A percentile compares a stretch with the other conserved stretches of the same genome.
Evolutionary conservation across 2,329 filamentous ascomycete species (phyloP).

Genomic region (Colletotrichum cordylinicola): DNA sequence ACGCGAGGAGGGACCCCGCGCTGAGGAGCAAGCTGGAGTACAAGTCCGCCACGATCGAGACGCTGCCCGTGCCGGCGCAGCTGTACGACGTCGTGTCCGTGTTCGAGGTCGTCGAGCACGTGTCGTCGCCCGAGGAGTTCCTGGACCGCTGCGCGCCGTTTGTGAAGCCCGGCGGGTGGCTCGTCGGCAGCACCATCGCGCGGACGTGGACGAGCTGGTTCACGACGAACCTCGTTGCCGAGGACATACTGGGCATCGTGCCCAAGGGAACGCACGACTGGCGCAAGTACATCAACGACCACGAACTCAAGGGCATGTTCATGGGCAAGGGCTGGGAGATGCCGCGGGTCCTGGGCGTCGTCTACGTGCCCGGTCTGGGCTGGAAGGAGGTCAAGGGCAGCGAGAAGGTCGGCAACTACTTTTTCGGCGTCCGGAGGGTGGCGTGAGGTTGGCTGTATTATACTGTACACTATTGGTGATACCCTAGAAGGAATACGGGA

Average conservation of each 20-base stretch:
- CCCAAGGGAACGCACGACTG: conserved; percentile 95
- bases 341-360: conserved; percentile 75
- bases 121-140: conserved; percentile 77
- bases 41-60: conserved; percentile 78
- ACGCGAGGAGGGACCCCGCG: conserved; percentile 76
- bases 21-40: conserved; percentile 73
- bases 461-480: conserved; percentile 13
- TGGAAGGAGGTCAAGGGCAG: conserved; percentile 85
- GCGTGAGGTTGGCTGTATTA: conserved; percentile 16
- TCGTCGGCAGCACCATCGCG: conserved; percentile 91
- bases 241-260: conserved; percentile 86
- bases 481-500: neutral
- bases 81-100: conserved; percentile 82
- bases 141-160: conserved; percentile 75
- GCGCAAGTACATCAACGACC: conserved; percentile 91
- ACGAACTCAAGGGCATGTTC: conserved; percentile 71
- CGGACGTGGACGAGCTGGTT: conserved; percentile 89
- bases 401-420: conserved; percentile 93
- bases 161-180: conserved; percentile 89
- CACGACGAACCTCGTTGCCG: conserved; percentile 90
- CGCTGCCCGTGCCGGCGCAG: conserved; percentile 49
- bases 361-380: conserved; percentile 89
- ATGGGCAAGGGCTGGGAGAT: conserved; percentile 63
- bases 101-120: conserved; percentile 96
- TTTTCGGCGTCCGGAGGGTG: conserved; percentile 77